phyloP scores from a whole-genome alignment of 202 grass and related monocot genomes.

The Schoenoplectus triqueter region DNA sequence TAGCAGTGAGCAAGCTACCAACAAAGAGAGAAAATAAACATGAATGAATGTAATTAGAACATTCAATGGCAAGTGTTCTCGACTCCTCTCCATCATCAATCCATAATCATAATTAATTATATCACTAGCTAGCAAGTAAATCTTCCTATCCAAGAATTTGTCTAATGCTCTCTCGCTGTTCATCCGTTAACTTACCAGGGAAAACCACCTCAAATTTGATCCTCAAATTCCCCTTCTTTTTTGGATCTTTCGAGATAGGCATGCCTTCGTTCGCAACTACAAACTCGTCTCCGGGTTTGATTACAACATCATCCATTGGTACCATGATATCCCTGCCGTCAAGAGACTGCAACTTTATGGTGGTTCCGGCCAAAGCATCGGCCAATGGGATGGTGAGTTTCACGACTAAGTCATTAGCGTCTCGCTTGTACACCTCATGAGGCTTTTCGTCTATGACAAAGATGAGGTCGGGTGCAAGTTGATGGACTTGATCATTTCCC shows the following conservation, averaged over 20 bases:
- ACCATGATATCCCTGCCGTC: conserved; percentile 59
- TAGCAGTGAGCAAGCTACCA: background rate
- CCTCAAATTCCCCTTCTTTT: conserved; percentile 56
- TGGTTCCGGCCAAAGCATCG: conserved; percentile 63
- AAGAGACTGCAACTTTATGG: conserved; percentile 55
- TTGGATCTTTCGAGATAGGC: conserved; percentile 65
- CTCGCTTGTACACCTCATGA: conserved; percentile 62
- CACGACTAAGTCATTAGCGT: conserved; percentile 60
- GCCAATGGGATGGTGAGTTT: conserved; percentile 45
- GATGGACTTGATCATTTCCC: conserved; percentile 51
- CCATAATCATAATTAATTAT: background rate
- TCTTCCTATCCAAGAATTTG: conserved; percentile 35
- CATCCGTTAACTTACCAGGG: conserved; percentile 44
- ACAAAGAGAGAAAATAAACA: background rate
- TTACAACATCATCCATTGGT: conserved; percentile 48
- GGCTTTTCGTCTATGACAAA: conserved; percentile 85
- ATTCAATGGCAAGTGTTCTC: background rate
- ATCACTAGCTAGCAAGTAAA: background rate
- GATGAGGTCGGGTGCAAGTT: conserved; percentile 51
- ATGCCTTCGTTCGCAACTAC: conserved; percentile 68
- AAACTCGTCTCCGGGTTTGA: conserved; percentile 52
- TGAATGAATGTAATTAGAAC: background rate
- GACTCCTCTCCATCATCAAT: background rate
- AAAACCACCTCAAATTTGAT: conserved; percentile 60
- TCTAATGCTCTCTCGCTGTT: conserved; percentile 43